Base-by-base conservation (phyloP, 345 rosid genomes). In the Euphorbia peplus region DNA sequence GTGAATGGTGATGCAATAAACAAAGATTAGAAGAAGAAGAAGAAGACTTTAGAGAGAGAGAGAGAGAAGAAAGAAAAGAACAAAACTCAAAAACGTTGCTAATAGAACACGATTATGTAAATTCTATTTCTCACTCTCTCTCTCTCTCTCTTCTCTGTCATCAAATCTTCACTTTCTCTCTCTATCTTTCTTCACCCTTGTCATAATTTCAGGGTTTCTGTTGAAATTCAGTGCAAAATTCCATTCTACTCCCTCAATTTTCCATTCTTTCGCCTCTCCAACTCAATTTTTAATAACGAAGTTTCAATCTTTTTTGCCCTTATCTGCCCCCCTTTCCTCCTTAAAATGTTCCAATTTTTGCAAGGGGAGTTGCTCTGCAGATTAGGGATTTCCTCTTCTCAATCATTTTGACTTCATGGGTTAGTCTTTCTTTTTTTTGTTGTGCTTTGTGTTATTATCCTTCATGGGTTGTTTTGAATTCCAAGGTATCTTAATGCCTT, bases 201-300 rank as follows among this genome's bases (percentile, higher is more conserved):
- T 74, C 73, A 47, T 63, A 42, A 56, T 69, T 74, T 47, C 73
- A 37, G 41, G 44, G 55, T 58, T 65, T 39, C 35, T 25, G n/a
- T 56, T 74, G 46, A 28, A 57, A 55, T 25, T 22, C 56, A 47
- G 63, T 21, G 30, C 13, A 28, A 46, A 37, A 35, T 35, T 47
- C 10, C 65, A 14, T 28, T 69, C 56, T 0, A 50, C 18, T 42
- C 59, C 16, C 13, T 25, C 21, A n/a, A 21, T 48, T 51, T 32
- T 6, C 50, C 53, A 24, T 41, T 50, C n/a, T 14, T 32, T 22
- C 13, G 24, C 57, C 70, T 51, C 8, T 35, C 60, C 52, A 32
- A 47, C 39, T 42, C 57, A 0, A 37, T 22, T 14, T 19, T 37
- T 46, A 18, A 52, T 54, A 25, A 35, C 39, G 48, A 51, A 70